Conservation (phyloP, 108 stramenopile species). For the Asterionellopsis glacialis region DNA sequence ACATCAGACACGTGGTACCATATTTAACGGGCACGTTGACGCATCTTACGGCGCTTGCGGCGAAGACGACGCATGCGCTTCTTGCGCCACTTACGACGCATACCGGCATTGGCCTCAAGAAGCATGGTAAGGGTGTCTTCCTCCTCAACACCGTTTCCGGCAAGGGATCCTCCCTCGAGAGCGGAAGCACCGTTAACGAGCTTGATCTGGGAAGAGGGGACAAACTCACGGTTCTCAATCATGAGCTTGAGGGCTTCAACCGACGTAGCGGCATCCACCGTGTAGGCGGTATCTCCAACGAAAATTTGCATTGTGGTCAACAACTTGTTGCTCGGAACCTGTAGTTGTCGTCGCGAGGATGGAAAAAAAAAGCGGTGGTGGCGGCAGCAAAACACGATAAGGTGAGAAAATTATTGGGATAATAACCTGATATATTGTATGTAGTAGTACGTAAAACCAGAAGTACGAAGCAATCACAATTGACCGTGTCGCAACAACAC, state of each 20-base stretch:
- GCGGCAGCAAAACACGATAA: neutral
- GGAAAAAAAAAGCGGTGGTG: no score
- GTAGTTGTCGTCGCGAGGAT: neutral
- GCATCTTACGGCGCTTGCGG: conserved; percentile 93
- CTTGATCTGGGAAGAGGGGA: conserved; percentile 73
- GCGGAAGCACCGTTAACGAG: conserved; percentile 61
- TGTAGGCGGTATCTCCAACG: conserved; percentile 71
- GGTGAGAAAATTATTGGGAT: neutral
- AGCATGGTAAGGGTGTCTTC: conserved; percentile 73
- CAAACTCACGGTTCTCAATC: conserved; percentile 87
- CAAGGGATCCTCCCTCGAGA: conserved; percentile 74
- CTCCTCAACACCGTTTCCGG: conserved; percentile 75
- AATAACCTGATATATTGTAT: neutral
- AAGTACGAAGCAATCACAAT: no score
- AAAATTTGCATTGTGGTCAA: conserved; percentile 69
- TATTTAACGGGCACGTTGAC: conserved; percentile 89
- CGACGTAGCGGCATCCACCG: conserved; percentile 75
- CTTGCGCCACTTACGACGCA: conserved; percentile 90
- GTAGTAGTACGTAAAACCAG: neutral
- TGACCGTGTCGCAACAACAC: no score
- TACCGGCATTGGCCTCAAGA: conserved; percentile 75
- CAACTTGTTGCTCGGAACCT: conserved; percentile 76
- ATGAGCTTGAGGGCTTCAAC: conserved; percentile 80
- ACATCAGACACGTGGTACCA: neutral
- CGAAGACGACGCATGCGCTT: conserved; percentile 93